Evolutionary conservation across 352 stramenopile species (phyloP), one percentile per base, ranked within the genome.

Genomic region (Chrysophaeum taylorii): DNA sequence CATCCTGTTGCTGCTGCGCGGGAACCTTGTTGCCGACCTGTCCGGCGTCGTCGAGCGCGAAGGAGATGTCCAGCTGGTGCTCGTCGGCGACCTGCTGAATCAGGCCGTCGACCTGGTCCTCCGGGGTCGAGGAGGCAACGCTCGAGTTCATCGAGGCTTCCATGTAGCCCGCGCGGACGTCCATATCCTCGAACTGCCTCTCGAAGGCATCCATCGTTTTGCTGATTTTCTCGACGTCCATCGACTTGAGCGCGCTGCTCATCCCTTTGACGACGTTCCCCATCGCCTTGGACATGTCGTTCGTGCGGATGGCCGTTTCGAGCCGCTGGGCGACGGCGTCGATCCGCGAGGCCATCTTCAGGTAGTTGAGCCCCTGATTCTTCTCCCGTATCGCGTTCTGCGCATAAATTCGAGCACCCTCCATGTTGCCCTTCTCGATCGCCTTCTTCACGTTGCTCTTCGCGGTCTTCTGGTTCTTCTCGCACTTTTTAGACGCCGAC

Each of bases 121-220:
- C 91, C n/a, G 95, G 95, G 39, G 93, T 98, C 23, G 88, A 88
- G 66, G 92, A 89, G 36, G 92, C 91, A 38, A 92, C 97, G 43
- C 89, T 95, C 64, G 87, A 92, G 85, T 89, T 94, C 89, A 99
- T 98, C 64, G 94, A 89, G 63, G 90, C 84, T 70, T 98, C 93
- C 94, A 99, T 98, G 81, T 98, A 98, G 41, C 90, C 91, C 9
- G 91, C 85, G 50, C 94, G 93, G 42, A 98, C 94, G 81, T 99
- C 95, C 80, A 98, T 90, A 80, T 98, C 92, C 76, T 98, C 94
- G 83, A 98, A 98, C 81, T 99, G 93, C 76, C 94, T 86, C 78
- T 99, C 94, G 77, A 99, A 99, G 79, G 97, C 91, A 72, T 98
- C 93, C 92, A 98, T 98, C 2, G 89, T 93, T 70, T 74, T 83